Evolutionary conservation across 139 green algal species (phyloP).

Genomic region (Chlorella sorokiniana): DNA sequence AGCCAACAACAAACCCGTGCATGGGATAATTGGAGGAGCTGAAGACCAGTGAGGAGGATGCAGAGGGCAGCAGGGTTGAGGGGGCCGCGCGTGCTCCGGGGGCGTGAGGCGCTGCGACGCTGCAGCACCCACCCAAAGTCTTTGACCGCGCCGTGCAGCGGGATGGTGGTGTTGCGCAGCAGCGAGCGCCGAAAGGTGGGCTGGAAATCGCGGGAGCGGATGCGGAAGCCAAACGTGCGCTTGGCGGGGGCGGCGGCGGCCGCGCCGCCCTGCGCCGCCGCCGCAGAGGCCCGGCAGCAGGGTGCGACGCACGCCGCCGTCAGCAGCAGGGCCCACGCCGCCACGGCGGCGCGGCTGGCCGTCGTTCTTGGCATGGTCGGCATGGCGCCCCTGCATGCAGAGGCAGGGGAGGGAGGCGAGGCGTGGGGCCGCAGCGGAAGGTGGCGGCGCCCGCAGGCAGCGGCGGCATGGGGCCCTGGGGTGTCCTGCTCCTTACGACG

Average conservation of each 20-base stretch:
- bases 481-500: too few relatives aligned
- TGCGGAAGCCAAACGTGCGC: constrained; percentile 5
- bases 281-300: neutral
- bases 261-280: neutral
- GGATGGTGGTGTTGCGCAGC: constrained; percentile 57
- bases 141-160: constrained; percentile 70
- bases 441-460: too few relatives aligned
- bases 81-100: too few relatives aligned
- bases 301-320: neutral
- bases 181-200: constrained; percentile 31
- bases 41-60: neutral
- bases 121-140: constrained; percentile 66
- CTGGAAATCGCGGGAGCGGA: neutral
- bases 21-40: neutral
- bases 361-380: too few relatives aligned
- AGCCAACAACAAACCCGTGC: too few relatives aligned
- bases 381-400: too few relatives aligned
- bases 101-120: neutral
- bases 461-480: too few relatives aligned
- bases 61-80: neutral
- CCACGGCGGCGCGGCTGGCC: too few relatives aligned
- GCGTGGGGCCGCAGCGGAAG: too few relatives aligned
- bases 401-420: too few relatives aligned
- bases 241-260: neutral
- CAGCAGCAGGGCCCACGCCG: too few relatives aligned